A percentile compares a stretch with the other conserved stretches of the same genome.
phyloP scores from a whole-genome alignment of 345 rosid genomes.

The Corchorus olitorius region DNA sequence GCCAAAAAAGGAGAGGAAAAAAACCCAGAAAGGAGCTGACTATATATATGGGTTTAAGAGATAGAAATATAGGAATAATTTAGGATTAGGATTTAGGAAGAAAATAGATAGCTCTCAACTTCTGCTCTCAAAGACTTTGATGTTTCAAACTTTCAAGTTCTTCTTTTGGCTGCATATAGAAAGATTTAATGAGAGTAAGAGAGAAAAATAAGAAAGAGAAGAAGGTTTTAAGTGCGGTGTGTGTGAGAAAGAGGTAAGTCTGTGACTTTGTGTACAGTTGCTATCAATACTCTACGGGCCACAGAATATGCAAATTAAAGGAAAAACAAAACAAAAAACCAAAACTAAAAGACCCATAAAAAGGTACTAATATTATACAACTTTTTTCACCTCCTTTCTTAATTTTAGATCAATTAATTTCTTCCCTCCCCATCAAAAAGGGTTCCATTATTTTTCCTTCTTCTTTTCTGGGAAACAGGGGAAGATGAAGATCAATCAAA shows the following conservation, averaged over 20 bases:
- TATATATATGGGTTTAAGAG: not conserved
- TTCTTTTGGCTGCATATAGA: not conserved
- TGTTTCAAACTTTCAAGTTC: conserved; percentile 2
- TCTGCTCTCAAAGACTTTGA: not conserved
- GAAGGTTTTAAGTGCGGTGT: conserved; percentile 20
- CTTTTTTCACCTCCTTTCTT: not conserved
- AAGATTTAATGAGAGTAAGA: not conserved
- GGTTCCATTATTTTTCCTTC: too few relatives aligned
- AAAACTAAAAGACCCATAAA: not conserved
- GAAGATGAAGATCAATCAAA: too few relatives aligned
- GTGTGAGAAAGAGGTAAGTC: not conserved
- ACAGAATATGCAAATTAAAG: conserved; percentile 1
- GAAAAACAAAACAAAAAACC: not conserved
- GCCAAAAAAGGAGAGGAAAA: not conserved
- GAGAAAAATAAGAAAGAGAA: not conserved
- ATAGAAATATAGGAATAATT: not conserved
- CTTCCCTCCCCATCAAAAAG: too few relatives aligned
- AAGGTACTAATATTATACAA: not conserved
- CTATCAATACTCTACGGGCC: conserved; percentile 22
- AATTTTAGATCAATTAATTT: too few relatives aligned
- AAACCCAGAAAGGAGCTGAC: not conserved
- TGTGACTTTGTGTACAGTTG: conserved; percentile 29
- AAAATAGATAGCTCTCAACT: not conserved
- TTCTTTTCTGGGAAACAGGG: too few relatives aligned
- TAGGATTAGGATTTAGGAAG: not conserved